These are phyloP conservation scores for Euphorbia lathyris DNA, from an alignment of 345 rosid genomes.

Conservation along the genomic window DNA sequence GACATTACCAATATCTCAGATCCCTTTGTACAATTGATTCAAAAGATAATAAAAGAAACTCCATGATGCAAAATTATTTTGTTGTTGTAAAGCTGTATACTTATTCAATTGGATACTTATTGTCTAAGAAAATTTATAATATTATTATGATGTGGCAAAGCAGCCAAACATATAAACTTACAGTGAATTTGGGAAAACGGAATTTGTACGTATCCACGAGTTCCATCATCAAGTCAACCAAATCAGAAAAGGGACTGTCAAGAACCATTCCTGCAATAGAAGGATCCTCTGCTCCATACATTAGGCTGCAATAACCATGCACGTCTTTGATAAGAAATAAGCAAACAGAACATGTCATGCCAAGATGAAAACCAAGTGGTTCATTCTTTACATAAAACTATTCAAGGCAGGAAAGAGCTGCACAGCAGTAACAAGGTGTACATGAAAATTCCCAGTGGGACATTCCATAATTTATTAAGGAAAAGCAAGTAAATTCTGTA, in stretches of 20 bases:
- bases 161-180: conserved; percentile 36
- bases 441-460: background rate
- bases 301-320: conserved; percentile 47
- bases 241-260: conserved; percentile 87
- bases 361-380: background rate
- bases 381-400: background rate
- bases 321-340: conserved; percentile 15
- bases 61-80: background rate
- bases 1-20: background rate
- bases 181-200: conserved; percentile 85
- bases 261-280: conserved; percentile 95
- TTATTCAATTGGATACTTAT: conserved; percentile 1
- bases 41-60: background rate
- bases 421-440: background rate
- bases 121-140: background rate
- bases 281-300: conserved; percentile 96
- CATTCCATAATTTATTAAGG: background rate
- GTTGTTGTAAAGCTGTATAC: background rate
- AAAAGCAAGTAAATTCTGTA: background rate
- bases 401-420: background rate
- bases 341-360: conserved; percentile 5
- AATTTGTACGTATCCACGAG: conserved; percentile 79
- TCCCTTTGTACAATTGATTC: background rate
- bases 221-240: conserved; percentile 94
- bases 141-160: background rate